Conservation (phyloP, 169 alveolate genomes). For the Plasmodium vivax region DNA sequence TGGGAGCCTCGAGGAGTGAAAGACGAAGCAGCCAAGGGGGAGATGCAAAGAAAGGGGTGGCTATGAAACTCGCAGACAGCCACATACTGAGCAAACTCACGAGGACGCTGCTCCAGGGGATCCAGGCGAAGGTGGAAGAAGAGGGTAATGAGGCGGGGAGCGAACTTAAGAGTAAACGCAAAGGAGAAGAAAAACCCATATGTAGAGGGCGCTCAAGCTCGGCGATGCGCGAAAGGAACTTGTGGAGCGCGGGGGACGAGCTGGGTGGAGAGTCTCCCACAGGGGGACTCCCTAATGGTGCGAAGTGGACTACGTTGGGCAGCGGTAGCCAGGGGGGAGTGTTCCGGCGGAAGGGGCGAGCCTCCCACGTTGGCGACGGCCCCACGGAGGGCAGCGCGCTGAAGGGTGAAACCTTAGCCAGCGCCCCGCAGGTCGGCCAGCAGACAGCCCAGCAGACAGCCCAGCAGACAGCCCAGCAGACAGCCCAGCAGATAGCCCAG, state of each 20-base stretch:
- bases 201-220: neutral
- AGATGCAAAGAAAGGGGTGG: neutral
- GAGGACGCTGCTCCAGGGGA: neutral
- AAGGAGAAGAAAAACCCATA: neutral
- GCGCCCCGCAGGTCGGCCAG: neutral
- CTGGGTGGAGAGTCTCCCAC: neutral
- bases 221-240: neutral
- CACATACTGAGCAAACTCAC: neutral
- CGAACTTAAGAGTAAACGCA: neutral
- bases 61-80: neutral
- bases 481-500: too few relatives aligned
- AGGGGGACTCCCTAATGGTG: neutral
- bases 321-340: neutral
- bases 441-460: neutral
- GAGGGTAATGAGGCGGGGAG: neutral
- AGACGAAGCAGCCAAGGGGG: neutral
- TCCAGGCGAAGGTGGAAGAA: neutral
- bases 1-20: neutral
- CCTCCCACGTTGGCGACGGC: neutral
- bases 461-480: neutral
- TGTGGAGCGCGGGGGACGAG: neutral
- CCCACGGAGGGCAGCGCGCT: neutral
- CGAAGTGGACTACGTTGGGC: neutral
- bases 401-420: neutral
- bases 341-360: neutral